These are phyloP conservation scores for Vanrija sp. DNA, from an alignment of 1,284 basidiomycete species.

Conservation along the genomic window DNA sequence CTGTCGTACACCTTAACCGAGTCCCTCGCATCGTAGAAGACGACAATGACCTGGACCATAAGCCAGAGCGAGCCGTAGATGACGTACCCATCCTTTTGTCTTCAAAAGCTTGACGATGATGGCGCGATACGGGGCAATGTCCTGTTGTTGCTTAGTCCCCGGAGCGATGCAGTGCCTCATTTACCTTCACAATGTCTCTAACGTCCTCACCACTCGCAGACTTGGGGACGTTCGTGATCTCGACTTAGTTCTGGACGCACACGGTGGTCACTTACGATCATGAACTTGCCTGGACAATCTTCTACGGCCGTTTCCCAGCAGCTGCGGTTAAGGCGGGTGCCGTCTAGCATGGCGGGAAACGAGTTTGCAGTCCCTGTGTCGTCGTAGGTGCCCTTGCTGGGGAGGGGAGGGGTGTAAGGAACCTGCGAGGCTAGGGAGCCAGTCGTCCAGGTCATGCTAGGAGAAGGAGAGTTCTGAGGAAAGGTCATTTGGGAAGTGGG, in stretches of 20 bases:
- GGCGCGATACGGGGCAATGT: background rate
- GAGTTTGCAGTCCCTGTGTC: background rate
- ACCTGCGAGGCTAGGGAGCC: background rate
- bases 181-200: constrained; percentile 24
- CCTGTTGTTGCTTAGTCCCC: background rate
- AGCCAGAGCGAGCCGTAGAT: background rate
- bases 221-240: constrained; percentile 30
- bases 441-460: background rate
- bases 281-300: constrained; percentile 21
- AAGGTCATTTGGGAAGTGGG: constrained; percentile 2
- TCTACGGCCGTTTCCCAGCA: constrained; percentile 6
- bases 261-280: constrained; percentile 22
- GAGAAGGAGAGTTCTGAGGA: background rate
- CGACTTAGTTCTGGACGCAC: background rate
- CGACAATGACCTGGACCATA: constrained; percentile 29
- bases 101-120: constrained; percentile 30
- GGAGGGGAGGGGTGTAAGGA: background rate
- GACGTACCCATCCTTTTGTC: constrained; percentile 28
- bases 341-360: background rate
- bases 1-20: constrained; percentile 24
- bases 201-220: constrained; percentile 18
- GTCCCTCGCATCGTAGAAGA: constrained; percentile 40
- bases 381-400: too few relatives aligned
- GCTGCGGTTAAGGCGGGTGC: background rate
- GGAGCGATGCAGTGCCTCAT: background rate